Base-by-base conservation (phyloP, 805 yeast species). In the Clavispora phyllophila region DNA sequence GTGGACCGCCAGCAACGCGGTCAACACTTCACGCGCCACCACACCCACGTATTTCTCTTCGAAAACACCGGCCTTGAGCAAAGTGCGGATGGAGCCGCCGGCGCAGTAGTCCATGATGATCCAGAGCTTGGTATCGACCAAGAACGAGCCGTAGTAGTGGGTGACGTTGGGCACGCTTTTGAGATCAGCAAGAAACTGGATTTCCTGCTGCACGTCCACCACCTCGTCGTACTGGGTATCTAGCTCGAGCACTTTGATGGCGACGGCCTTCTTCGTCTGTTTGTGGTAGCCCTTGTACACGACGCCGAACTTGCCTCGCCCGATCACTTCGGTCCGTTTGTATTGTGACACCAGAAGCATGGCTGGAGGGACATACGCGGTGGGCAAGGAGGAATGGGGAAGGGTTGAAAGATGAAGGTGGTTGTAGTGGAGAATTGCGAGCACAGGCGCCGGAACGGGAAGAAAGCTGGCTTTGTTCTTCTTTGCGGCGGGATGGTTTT, bases 81-180 rank as follows among this genome's bases (percentile, higher is more conserved):
- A 68, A 2, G 96, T 87, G 48, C 99, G 74, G 43, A 87, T 78
- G 1, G 96, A 85, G 0, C 99, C 99, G 13, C 99, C 99, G 0
- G 96, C 93, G 63, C 98, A 91, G 57, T 86, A 80, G 58, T 93
- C 99, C 97, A 93, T 93, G 45, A 93, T 81, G 60, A 93, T 90
- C 98, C 99, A 93, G 28, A 93, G 71, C 55, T 86, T 83, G n/a
- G 96, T 84, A 37, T 91, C 97, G 48, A 82, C 79, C 23, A 95
- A 65, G 50, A 84, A 84, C 0, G 95, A 84, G 0, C 96, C 97
- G 58, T 85, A 87, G 63, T 93, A 93, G 49, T 84, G 90, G 3
- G 96, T 89, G 41, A 93, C 87, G 55, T 93, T 93, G n/a, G 95
- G 93, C 14, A 85, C 86, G 42, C 79, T 81, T 53, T 87, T 85